Evolutionary conservation across 78 protist genomes (phyloP).

Genomic region (Abeoforma whisleri): DNA sequence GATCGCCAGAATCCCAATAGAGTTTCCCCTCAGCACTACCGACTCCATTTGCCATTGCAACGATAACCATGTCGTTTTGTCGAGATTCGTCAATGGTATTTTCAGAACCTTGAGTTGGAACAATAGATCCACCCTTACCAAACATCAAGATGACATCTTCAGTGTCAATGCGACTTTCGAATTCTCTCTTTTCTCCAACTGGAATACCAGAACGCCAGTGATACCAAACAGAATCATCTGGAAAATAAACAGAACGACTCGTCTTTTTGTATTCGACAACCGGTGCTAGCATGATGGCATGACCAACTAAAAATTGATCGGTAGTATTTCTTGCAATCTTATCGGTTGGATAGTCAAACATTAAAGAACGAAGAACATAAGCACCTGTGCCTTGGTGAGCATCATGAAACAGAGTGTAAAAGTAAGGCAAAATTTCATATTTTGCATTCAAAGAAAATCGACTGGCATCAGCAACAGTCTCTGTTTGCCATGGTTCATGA

Average conservation of each 20-base stretch:
- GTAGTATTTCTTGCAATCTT: background rate
- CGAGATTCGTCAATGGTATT: no score
- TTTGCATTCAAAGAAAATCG: background rate
- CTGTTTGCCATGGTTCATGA: conserved; percentile 29
- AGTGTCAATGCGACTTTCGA: background rate
- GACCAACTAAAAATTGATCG: conserved; percentile 32
- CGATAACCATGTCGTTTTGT: no score
- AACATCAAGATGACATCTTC: conserved; percentile 5
- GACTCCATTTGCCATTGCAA: no score
- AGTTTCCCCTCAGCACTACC: no score
- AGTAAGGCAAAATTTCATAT: conserved; percentile 1
- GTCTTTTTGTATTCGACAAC: background rate
- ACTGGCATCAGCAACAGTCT: background rate
- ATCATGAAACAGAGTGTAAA: conserved; percentile 15
- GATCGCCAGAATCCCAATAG: no score
- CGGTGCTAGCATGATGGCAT: conserved; percentile 14
- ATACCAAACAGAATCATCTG: background rate
- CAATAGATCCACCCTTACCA: conserved; percentile 18
- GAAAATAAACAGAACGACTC: conserved; percentile 3
- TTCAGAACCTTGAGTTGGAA: conserved; percentile 9
- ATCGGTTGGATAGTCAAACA: background rate
- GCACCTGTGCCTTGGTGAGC: background rate
- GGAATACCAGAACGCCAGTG: background rate
- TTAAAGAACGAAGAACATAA: background rate
- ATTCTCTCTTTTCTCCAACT: background rate